Evolutionary conservation across 2,329 filamentous ascomycete species (phyloP).

Genomic region (Ophiostoma pallidulum): DNA sequence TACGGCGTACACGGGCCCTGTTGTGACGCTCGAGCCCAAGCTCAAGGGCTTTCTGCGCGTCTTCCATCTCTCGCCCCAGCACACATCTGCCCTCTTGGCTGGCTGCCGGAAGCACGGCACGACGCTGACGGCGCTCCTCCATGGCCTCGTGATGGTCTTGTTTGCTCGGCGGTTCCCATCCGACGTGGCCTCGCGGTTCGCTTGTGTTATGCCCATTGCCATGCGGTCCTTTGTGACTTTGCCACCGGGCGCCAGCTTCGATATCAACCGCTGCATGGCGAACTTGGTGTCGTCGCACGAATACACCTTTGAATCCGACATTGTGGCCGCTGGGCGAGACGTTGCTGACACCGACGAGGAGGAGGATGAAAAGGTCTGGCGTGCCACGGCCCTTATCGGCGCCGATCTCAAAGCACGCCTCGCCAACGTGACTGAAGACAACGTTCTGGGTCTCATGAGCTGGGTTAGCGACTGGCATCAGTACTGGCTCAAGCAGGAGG

Average conservation of each 20-base stretch:
- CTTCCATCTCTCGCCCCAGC: slow-evolving; percentile 26
- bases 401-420: slow-evolving; percentile 26
- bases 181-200: slow-evolving; percentile 26
- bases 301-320: slow-evolving; percentile 22
- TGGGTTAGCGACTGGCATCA: slow-evolving; percentile 35
- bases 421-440: slow-evolving; percentile 31
- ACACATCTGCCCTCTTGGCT: slow-evolving; percentile 26
- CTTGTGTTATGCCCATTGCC: slow-evolving; percentile 33
- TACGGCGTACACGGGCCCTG: slow-evolving; percentile 30
- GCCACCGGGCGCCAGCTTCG: slow-evolving; percentile 18
- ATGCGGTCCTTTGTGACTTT: slow-evolving; percentile 30
- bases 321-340: slow-evolving; percentile 21
- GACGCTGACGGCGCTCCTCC: slow-evolving; percentile 41
- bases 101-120: slow-evolving; percentile 31
- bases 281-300: slow-evolving; percentile 30
- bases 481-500: slow-evolving; percentile 33
- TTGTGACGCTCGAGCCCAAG: slow-evolving; percentile 27
- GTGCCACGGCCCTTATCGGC: slow-evolving; percentile 27
- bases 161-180: slow-evolving; percentile 30
- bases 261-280: slow-evolving; percentile 26
- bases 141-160: slow-evolving; percentile 35
- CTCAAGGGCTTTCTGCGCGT: slow-evolving; percentile 30
- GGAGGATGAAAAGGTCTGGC: slow-evolving; percentile 32
- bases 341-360: slow-evolving; percentile 8
- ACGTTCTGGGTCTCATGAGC: slow-evolving; percentile 32